Base-by-base conservation (phyloP, 495 filamentous ascomycete species). In the Aspergillus heteromorphus region DNA sequence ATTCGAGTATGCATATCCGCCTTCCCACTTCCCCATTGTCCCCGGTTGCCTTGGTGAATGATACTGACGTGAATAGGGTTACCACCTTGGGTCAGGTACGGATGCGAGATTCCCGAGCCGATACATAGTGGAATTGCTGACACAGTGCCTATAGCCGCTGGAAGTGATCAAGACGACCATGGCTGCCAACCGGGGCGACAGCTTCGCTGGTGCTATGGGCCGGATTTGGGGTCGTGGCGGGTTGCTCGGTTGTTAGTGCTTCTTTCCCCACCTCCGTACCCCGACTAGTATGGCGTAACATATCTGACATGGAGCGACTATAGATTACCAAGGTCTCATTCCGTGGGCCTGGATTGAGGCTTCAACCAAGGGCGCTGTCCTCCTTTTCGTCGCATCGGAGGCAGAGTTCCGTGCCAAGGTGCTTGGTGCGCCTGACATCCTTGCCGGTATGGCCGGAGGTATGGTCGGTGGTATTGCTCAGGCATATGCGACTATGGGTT, bases 321-420 rank as follows among this genome's bases (percentile, higher is more conserved):
- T 53, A 98, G 93, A 96, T 78, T 98, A 96, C 80, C 93, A 98
- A 82, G 93, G 93, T 74, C 87, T 98, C 65, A 98, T 98, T 73
- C 93, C 93, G 59, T 98, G 93, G 93, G 93, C 93, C 76, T 98
- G 93, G 93, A 98, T 98, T 80, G 93, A 98, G 81, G 95, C 95
- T 72, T 97, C 93, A 63, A 97, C 95, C 71, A 98, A 98, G 78
- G 93, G 93, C 67, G 93, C 93, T 60, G 93, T 98, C 59, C 87
- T 98, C 68, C 89, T 98, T 74, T 98, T 98, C 76, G 92, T 98
- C 73, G 92, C 95, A 64, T 95, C 91, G 59, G 93, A 98, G 77
- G 92, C 91, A 72, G 93, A 98, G 77, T 97, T 86, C 81, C 84
- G 91, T 67, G 92, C 91, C 59, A 85, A 85, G 63, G 71, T 73